Percentiles rank a stretch among this genome's conserved stretches.
These are phyloP conservation scores for Harringtonia lauricola DNA, from an alignment of 2,329 filamentous ascomycete genomes.

Conservation along the genomic window DNA sequence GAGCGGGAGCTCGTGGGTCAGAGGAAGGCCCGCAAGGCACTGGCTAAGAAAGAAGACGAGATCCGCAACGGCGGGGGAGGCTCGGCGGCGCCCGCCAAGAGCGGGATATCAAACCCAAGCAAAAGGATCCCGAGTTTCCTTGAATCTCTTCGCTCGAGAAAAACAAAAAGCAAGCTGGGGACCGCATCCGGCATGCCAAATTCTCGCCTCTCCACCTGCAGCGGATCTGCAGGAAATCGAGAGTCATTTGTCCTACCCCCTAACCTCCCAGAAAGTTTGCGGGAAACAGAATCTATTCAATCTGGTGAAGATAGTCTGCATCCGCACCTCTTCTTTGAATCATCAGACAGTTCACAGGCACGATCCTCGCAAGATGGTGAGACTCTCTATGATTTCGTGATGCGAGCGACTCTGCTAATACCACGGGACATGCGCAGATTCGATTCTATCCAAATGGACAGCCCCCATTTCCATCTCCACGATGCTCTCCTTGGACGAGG, in stretches of 20 bases:
- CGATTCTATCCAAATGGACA: constrained; percentile 33
- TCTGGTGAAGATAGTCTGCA: not conserved
- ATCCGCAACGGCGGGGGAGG: constrained; percentile 17
- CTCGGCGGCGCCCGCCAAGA: constrained; percentile 30
- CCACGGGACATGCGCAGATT: constrained; percentile 24
- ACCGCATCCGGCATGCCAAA: not conserved
- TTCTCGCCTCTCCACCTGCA: constrained; percentile 3
- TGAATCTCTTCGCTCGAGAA: constrained; percentile 20
- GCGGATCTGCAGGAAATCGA: not conserved
- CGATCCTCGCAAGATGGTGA: constrained; percentile 9
- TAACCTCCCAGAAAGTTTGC: constrained; percentile 1
- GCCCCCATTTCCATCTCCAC: constrained; percentile 9
- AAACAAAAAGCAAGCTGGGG: constrained; percentile 1
- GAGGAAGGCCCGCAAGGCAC: constrained; percentile 36
- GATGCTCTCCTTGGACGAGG: constrained; percentile 10
- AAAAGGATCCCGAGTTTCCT: constrained; percentile 33
- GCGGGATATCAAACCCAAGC: constrained; percentile 29
- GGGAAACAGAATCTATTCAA: not conserved
- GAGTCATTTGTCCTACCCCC: not conserved
- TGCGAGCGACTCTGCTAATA: not conserved
- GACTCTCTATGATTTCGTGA: not conserved
- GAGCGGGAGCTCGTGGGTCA: constrained; percentile 41
- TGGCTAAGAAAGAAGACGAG: constrained; percentile 22
- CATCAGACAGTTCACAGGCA: constrained; percentile 8
- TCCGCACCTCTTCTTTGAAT: not conserved